Percentiles rank a stretch among this genome's conserved stretches.
These are phyloP conservation scores for Phytophthora meadii DNA, from an alignment of 352 stramenopile genomes.

Conservation along the genomic window DNA sequence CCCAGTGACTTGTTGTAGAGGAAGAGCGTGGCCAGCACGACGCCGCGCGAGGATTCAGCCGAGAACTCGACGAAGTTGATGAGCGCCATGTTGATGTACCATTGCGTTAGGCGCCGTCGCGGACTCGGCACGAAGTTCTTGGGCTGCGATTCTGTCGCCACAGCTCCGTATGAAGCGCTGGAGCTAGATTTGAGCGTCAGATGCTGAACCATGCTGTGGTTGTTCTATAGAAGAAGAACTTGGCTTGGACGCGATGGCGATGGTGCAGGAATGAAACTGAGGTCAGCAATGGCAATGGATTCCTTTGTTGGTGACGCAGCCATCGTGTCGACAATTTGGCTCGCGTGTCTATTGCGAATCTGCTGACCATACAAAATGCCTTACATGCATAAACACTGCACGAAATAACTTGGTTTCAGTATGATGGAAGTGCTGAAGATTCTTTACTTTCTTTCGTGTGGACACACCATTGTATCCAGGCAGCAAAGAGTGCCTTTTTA, in stretches of 20 bases:
- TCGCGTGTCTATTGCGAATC: conserved; percentile 32
- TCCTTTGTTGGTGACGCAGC: conserved; percentile 8
- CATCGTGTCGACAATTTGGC: conserved; percentile 14
- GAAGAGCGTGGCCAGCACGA: conserved; percentile 84
- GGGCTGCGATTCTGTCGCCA: conserved; percentile 24
- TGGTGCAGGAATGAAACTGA: conserved; percentile 23
- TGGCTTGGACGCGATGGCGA: conserved; percentile 8
- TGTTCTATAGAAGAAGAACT: neutral
- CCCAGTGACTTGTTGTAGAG: conserved; percentile 87
- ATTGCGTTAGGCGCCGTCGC: conserved; percentile 52
- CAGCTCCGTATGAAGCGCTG: conserved; percentile 40
- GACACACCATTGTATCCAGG: conserved; percentile 10
- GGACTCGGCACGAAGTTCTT: conserved; percentile 54
- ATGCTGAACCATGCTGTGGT: conserved; percentile 27
- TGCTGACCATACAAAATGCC: neutral
- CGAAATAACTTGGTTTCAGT: conserved; percentile 20
- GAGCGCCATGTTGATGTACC: conserved; percentile 83
- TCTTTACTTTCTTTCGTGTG: conserved; percentile 16
- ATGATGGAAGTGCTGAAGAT: conserved; percentile 13
- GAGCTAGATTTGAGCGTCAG: conserved; percentile 22
- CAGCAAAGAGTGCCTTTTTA: neutral
- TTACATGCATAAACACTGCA: conserved; percentile 24
- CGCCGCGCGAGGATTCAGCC: conserved; percentile 75
- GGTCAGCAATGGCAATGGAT: neutral
- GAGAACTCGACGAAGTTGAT: conserved; percentile 89